phyloP scores from a whole-genome alignment of 2,329 filamentous ascomycete species.

The Diaporthe sp. region DNA sequence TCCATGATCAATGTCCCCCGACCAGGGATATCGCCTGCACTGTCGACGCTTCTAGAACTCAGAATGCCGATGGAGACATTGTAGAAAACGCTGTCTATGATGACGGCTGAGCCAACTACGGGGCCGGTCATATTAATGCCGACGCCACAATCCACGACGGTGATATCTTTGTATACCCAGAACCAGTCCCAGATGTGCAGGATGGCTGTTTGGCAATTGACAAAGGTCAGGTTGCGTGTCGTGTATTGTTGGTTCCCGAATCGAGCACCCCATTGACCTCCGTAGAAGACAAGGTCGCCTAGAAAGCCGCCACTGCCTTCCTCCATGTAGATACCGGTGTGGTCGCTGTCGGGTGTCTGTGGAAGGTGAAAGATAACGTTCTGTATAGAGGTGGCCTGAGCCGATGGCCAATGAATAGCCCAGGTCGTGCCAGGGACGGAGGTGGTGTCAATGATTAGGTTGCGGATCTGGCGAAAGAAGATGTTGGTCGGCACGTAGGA shows the following conservation, averaged over 20 bases:
- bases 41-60: constrained; percentile 63
- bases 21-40: constrained; percentile 50
- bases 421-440: constrained; percentile 59
- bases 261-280: constrained; percentile 71
- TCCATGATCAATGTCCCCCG: constrained; percentile 61
- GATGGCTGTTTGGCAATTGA: constrained; percentile 74
- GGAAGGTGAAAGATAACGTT: constrained; percentile 71
- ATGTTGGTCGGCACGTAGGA: constrained; percentile 70
- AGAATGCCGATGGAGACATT: constrained; percentile 77
- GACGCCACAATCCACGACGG: constrained; percentile 72
- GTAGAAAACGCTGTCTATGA: constrained; percentile 80
- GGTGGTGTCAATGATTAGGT: constrained; percentile 70
- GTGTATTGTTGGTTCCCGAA: constrained; percentile 80
- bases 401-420: constrained; percentile 77
- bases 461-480: constrained; percentile 72
- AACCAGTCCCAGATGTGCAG: constrained; percentile 83
- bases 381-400: constrained; percentile 73
- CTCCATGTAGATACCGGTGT: constrained; percentile 73
- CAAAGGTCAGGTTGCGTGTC: constrained; percentile 76
- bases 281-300: constrained; percentile 78
- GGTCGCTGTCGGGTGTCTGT: constrained; percentile 59
- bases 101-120: constrained; percentile 80
- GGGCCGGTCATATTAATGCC: constrained; percentile 76
- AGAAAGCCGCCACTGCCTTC: constrained; percentile 77
- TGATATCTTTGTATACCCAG: constrained; percentile 78